A percentile compares a stretch with the other conserved stretches of the same genome.
Evolutionary conservation across 106 monocot species (phyloP).

Genomic region (Apostasia shenzhenica): DNA sequence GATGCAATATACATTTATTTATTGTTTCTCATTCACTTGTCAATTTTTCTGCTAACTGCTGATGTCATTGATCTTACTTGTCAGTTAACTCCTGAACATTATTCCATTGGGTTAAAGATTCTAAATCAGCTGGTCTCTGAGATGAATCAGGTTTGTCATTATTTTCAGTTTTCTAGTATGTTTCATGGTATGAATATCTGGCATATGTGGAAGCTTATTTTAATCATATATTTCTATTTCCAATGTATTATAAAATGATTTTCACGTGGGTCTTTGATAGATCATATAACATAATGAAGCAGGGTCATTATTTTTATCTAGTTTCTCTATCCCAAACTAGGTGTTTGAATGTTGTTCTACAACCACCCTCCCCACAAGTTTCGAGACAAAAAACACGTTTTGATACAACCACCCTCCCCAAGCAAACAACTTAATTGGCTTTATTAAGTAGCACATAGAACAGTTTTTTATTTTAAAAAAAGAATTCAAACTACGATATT

Average conservation of each 20-base stretch:
- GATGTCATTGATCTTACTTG: not conserved
- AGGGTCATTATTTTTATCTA: too few species aligned
- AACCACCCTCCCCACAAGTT: too few species aligned
- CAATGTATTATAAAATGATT: not conserved
- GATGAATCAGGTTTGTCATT: slow-evolving; percentile 80
- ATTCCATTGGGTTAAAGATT: slow-evolving; percentile 91
- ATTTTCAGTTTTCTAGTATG: not conserved
- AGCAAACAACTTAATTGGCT: too few species aligned
- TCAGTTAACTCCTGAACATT: slow-evolving; percentile 79
- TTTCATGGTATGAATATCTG: not conserved
- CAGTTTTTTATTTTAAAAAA: too few species aligned
- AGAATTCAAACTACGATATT: too few species aligned
- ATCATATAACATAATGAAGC: too few species aligned
- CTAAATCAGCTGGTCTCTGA: slow-evolving; percentile 89
- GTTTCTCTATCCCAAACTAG: too few species aligned
- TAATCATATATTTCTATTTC: not conserved
- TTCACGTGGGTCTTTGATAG: not conserved
- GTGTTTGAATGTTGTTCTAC: too few species aligned
- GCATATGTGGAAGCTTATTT: not conserved
- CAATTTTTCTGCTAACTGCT: slow-evolving; percentile 1
- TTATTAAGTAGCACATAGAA: too few species aligned
- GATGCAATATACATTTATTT: too few species aligned
- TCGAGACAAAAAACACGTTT: too few species aligned
- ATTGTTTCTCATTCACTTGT: not conserved
- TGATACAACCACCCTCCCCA: too few species aligned